Conservation (phyloP, 177 flowering plant species). For the Vitis hybrid region DNA sequence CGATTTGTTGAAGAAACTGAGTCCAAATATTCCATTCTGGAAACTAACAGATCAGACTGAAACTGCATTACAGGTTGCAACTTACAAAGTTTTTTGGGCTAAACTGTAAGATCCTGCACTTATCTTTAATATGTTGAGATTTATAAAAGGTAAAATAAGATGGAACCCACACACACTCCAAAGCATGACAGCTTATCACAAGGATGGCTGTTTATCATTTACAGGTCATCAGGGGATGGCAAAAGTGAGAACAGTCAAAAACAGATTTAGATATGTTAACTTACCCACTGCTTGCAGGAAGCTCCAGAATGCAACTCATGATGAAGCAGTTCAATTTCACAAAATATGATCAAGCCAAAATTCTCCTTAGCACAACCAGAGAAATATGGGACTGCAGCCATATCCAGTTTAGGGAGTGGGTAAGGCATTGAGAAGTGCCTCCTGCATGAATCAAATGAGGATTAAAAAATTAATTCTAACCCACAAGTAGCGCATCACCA, state of each 20-base stretch:
- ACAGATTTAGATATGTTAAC: background rate
- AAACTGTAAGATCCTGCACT: no score
- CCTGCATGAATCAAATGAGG: constrained; percentile 3
- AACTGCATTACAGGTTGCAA: background rate
- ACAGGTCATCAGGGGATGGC: no score
- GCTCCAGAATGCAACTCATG: constrained; percentile 25
- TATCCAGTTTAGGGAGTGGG: constrained; percentile 31
- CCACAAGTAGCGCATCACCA: no score
- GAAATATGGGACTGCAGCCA: constrained; percentile 30
- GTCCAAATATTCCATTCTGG: constrained; percentile 36
- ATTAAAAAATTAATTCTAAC: no score
- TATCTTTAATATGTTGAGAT: no score
- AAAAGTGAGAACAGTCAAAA: background rate
- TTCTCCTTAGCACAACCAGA: constrained; percentile 34
- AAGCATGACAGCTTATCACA: no score
- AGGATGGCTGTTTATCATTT: no score
- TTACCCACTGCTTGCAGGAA: constrained; percentile 19
- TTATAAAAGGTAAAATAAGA: no score
- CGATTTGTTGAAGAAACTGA: constrained; percentile 14
- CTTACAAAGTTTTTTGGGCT: no score
- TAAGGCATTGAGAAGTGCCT: constrained; percentile 27
- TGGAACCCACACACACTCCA: no score
- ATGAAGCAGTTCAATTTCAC: constrained; percentile 20
- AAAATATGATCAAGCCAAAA: constrained; percentile 24
- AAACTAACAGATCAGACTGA: background rate